A percentile compares a stretch with the other conserved stretches of the same genome.
Evolutionary conservation across 2,329 filamentous ascomycete genomes (phyloP).

Genomic region (Fusarium sororula): DNA sequence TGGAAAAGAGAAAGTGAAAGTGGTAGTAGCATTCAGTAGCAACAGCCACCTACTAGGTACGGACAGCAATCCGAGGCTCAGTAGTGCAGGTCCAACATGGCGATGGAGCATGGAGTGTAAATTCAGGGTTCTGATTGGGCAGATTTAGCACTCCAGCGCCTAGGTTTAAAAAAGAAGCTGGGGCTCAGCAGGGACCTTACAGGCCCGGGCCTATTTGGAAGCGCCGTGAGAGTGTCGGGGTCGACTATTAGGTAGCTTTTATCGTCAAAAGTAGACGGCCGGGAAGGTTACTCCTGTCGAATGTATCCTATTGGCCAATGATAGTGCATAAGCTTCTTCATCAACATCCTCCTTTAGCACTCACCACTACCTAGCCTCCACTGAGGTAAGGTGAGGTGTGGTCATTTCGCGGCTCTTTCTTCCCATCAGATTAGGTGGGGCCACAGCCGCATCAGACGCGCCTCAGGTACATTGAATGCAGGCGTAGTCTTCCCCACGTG

Average conservation of each 20-base stretch:
- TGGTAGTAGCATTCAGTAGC: slow-evolving; percentile 19
- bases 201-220: slow-evolving; percentile 10
- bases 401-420: slow-evolving; percentile 38
- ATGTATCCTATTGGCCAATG: neutral
- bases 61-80: slow-evolving; percentile 35
- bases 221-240: slow-evolving; percentile 6
- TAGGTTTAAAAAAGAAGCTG: slow-evolving; percentile 16
- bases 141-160: slow-evolving; percentile 13
- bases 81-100: slow-evolving; percentile 20
- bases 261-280: neutral
- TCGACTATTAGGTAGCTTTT: neutral
- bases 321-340: neutral
- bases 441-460: slow-evolving; percentile 40
- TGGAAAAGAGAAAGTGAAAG: slow-evolving; percentile 33
- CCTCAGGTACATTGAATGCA: slow-evolving; percentile 28
- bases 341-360: neutral
- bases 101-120: slow-evolving; percentile 32
- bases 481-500: slow-evolving; percentile 1
- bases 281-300: neutral
- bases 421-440: slow-evolving; percentile 20
- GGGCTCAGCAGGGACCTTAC: slow-evolving; percentile 15
- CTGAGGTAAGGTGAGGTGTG: slow-evolving; percentile 9
- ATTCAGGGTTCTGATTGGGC: slow-evolving; percentile 21
- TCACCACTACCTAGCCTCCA: neutral
- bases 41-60: slow-evolving; percentile 18